Conservation (phyloP, 176 grass and related monocot genomes). For the Dendrocalamus sinicus region DNA sequence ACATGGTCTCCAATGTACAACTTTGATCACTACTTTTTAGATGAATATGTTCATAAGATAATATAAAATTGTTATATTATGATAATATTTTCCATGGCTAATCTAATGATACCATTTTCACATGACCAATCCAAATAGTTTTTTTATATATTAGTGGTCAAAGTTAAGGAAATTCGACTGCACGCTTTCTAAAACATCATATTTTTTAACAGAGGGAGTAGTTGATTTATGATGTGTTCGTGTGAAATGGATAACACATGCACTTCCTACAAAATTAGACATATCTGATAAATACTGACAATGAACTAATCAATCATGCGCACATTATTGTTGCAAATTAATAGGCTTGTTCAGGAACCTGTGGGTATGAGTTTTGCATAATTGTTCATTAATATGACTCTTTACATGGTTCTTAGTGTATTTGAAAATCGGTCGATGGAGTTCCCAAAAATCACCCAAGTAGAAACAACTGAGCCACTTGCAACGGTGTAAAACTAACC, state of each 20-base stretch:
- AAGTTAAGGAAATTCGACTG: too few species aligned
- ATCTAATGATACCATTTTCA: too few species aligned
- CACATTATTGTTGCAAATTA: background rate
- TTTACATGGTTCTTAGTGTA: background rate
- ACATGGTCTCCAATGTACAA: too few species aligned
- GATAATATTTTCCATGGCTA: too few species aligned
- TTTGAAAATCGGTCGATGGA: background rate
- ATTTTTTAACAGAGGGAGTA: background rate
- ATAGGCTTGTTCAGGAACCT: constrained; percentile 4
- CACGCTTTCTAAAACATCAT: too few species aligned
- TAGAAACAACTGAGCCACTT: background rate
- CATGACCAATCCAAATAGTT: too few species aligned
- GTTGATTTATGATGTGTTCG: background rate
- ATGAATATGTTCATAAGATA: too few species aligned
- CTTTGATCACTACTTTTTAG: too few species aligned
- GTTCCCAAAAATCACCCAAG: background rate
- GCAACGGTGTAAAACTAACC: background rate
- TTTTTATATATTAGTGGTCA: too few species aligned
- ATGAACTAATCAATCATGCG: background rate
- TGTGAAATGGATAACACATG: background rate
- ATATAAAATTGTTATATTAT: too few species aligned
- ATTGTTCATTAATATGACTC: background rate
- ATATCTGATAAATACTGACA: background rate
- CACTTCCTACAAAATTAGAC: background rate
- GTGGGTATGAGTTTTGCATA: constrained; percentile 11